A percentile compares a stretch with the other conserved stretches of the same genome.
Evolutionary conservation across 2,329 filamentous ascomycete genomes (phyloP).

Genomic region (Zasmidium citrigriseum): DNA sequence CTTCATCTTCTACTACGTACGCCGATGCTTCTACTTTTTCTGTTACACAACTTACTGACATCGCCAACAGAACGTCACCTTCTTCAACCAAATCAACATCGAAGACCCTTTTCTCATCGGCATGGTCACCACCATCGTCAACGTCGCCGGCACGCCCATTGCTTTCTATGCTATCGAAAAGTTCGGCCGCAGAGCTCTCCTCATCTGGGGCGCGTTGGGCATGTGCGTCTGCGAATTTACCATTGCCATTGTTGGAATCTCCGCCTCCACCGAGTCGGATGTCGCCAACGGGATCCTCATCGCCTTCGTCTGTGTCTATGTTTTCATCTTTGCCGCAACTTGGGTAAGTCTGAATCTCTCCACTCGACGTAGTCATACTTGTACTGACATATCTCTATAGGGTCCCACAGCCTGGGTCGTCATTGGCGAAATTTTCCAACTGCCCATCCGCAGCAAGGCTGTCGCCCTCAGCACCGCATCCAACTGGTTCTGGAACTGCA

Average conservation of each 20-base stretch:
- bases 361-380: no score
- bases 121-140: slow-evolving; percentile 85
- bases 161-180: slow-evolving; percentile 87
- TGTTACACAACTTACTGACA: slow-evolving; percentile 19
- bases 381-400: not conserved
- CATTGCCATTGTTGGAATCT: slow-evolving; percentile 63
- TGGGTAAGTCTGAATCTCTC: slow-evolving; percentile 52
- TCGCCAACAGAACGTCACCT: slow-evolving; percentile 63
- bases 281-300: slow-evolving; percentile 61
- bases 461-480: slow-evolving; percentile 83
- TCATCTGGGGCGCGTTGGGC: slow-evolving; percentile 74
- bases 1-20: slow-evolving; percentile 66
- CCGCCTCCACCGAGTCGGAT: slow-evolving; percentile 44
- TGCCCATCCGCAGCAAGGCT: slow-evolving; percentile 55
- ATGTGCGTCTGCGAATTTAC: slow-evolving; percentile 88
- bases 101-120: slow-evolving; percentile 78
- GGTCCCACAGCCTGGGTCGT: slow-evolving; percentile 65
- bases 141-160: slow-evolving; percentile 79
- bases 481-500: slow-evolving; percentile 55
- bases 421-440: slow-evolving; percentile 86
- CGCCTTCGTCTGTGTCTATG: slow-evolving; percentile 86
- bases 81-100: slow-evolving; percentile 78
- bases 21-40: no score
- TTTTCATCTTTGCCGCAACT: slow-evolving; percentile 87
- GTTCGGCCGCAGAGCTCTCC: slow-evolving; percentile 76